Conservation (phyloP, 257 asterid genomes). For the Nicotiana tomentosiformis region DNA sequence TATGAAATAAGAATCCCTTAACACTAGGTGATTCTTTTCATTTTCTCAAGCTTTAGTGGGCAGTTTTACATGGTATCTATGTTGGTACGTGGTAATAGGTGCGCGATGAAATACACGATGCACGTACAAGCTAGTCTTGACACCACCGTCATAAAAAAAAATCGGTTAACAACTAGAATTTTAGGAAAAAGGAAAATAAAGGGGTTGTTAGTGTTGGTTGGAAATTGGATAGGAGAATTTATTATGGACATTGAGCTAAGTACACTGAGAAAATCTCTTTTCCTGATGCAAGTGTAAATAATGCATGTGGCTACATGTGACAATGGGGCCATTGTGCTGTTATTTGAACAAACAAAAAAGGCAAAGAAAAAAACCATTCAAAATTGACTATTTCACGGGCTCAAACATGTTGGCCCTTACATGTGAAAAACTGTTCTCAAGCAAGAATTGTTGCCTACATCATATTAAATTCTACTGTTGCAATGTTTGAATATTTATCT, state of each 20-base stretch:
- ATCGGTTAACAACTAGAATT: neutral
- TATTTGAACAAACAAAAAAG: neutral
- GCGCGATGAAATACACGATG: no score
- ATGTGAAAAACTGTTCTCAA: constrained; percentile 11
- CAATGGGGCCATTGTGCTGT: constrained; percentile 16
- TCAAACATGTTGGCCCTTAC: constrained; percentile 27
- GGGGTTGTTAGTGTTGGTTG: neutral
- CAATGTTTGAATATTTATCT: constrained; percentile 22
- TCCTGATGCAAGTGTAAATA: neutral
- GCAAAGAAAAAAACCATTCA: neutral
- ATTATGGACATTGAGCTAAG: neutral
- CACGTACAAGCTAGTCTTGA: no score
- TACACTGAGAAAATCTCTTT: neutral
- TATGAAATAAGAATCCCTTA: neutral
- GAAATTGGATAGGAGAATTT: neutral
- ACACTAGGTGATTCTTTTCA: no score
- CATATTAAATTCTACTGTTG: neutral
- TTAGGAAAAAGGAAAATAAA: neutral
- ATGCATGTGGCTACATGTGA: constrained; percentile 22
- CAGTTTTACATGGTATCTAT: no score
- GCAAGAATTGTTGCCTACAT: constrained; percentile 15
- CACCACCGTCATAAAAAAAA: no score
- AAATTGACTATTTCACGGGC: constrained; percentile 16
- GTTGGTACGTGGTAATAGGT: no score
- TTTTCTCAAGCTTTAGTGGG: no score